phyloP scores from a whole-genome alignment of 306 rosid species.

The Erythrophleum fordii region DNA sequence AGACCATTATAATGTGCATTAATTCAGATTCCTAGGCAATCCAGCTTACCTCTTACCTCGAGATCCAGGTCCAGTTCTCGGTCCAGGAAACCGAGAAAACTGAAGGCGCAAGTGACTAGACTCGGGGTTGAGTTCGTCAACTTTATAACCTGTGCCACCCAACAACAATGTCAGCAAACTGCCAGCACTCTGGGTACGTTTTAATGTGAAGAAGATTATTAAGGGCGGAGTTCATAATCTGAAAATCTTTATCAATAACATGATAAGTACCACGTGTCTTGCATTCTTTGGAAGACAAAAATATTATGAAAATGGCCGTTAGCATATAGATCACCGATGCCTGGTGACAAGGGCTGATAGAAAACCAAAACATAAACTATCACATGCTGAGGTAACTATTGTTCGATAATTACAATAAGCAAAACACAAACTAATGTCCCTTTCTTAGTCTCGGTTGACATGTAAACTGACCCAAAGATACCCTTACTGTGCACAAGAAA shows the following conservation, averaged over 20 bases:
- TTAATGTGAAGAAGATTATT: not conserved
- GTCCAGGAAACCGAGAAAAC: conserved; percentile 93
- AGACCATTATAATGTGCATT: conserved; percentile 33
- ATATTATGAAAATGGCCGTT: not conserved
- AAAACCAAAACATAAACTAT: not conserved
- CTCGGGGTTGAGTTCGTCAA: conserved; percentile 69
- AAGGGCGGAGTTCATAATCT: not conserved
- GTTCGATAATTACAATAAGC: not conserved
- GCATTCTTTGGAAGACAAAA: not conserved
- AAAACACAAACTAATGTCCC: too few species aligned
- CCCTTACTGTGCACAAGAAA: too few species aligned
- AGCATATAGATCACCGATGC: not conserved
- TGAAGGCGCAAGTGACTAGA: conserved; percentile 81
- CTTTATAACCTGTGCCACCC: conserved; percentile 65
- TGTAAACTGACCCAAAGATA: too few species aligned
- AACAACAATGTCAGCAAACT: conserved; percentile 48
- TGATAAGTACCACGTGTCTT: not conserved
- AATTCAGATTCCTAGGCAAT: conserved; percentile 18
- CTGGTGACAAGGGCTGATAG: not conserved
- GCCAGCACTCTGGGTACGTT: not conserved
- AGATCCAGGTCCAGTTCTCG: conserved; percentile 66
- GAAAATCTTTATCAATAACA: conserved; percentile 6
- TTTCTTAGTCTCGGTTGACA: too few species aligned
- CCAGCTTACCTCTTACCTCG: conserved; percentile 71
- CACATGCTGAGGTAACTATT: not conserved